A percentile compares a stretch with the other conserved stretches of the same genome.
These are phyloP conservation scores for Niveomyces coronatus DNA, from an alignment of 2,329 filamentous ascomycete genomes.

Conservation along the genomic window DNA sequence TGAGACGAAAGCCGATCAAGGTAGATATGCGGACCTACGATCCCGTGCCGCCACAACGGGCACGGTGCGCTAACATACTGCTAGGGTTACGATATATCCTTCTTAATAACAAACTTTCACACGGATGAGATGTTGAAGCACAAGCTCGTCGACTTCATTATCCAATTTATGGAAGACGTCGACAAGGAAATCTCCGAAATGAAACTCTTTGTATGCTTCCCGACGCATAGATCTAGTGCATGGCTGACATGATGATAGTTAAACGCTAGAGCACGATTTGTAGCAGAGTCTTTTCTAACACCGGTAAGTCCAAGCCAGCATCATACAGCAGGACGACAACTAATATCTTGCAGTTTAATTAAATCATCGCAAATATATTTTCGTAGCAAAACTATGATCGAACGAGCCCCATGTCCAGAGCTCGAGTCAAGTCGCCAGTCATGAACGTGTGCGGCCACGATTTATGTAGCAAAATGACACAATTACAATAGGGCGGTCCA, in stretches of 20 bases:
- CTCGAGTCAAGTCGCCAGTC: constrained; percentile 1
- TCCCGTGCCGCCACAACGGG: not conserved
- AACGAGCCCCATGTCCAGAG: not conserved
- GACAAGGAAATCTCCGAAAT: constrained; percentile 99
- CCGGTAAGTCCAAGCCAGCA: constrained; percentile 47
- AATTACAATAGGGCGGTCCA: not conserved
- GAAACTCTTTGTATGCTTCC: constrained; percentile 88
- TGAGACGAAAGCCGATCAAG: constrained; percentile 91
- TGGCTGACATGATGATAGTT: constrained; percentile 44
- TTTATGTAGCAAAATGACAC: constrained; percentile 7
- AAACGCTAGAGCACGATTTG: constrained; percentile 93
- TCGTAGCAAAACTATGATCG: constrained; percentile 1
- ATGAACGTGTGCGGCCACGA: constrained; percentile 3
- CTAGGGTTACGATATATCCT: constrained; percentile 95
- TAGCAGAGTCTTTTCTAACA: constrained; percentile 96
- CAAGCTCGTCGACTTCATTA: constrained; percentile 98
- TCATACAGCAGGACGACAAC: not conserved
- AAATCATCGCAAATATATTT: constrained; percentile 2
- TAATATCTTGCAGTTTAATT: constrained; percentile 4
- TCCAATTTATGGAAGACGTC: constrained; percentile 99
- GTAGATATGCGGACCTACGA: constrained; percentile 34
- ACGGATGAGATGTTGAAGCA: constrained; percentile 99
- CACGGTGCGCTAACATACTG: constrained; percentile 16
- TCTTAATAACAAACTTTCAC: constrained; percentile 97
- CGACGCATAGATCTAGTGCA: constrained; percentile 4